These are phyloP conservation scores for Tinospora cordifolia DNA, from an alignment of 164 flowering plant species.

Conservation along the genomic window DNA sequence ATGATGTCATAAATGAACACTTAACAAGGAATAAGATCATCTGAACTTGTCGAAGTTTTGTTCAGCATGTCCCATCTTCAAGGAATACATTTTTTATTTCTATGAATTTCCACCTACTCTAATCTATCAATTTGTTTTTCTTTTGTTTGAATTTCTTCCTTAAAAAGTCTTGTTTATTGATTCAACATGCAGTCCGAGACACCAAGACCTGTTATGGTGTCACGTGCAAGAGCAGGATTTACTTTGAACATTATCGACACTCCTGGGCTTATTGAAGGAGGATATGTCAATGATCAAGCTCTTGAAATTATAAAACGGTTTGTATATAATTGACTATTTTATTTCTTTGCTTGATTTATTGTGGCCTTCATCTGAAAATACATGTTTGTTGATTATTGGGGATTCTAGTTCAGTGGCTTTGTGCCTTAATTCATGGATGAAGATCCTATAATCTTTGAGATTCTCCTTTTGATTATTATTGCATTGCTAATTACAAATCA, in stretches of 20 bases:
- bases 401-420: background rate
- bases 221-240: slow-evolving; percentile 70
- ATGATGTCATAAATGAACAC: no score
- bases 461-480: no score
- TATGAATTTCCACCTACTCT: no score
- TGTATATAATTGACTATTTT: slow-evolving; percentile 6
- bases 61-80: no score
- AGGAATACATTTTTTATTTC: no score
- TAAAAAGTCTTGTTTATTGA: background rate
- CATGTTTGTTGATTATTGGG: background rate
- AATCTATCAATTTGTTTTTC: no score
- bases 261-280: slow-evolving; percentile 94
- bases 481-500: no score
- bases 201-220: slow-evolving; percentile 70
- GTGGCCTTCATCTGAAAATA: background rate
- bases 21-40: no score
- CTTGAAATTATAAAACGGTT: slow-evolving; percentile 81
- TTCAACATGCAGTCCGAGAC: slow-evolving; percentile 58
- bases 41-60: no score
- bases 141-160: no score
- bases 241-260: slow-evolving; percentile 83
- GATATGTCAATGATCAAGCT: slow-evolving; percentile 74
- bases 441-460: no score
- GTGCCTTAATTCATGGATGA: no score
- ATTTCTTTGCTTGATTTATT: background rate